Conservation (phyloP, 805 yeast genomes). For the Saturnispora bothae region DNA sequence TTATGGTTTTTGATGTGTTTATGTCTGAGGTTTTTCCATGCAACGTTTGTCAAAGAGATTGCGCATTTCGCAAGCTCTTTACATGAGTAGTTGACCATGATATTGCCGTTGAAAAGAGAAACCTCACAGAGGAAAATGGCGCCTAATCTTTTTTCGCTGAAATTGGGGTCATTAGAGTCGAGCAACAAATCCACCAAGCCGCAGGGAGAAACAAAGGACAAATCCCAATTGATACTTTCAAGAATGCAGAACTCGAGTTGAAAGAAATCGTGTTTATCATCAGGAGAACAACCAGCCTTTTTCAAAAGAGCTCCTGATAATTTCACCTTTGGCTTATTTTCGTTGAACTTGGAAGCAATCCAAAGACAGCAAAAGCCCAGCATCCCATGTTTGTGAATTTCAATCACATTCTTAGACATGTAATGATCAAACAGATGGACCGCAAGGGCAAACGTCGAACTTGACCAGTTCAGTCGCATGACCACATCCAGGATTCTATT, state of each 20-base stretch:
- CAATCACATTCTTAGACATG: constrained; percentile 26
- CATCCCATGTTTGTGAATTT: constrained; percentile 28
- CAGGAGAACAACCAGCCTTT: constrained; percentile 23
- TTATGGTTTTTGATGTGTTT: constrained; percentile 23
- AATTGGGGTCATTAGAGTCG: constrained; percentile 22
- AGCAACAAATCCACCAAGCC: constrained; percentile 49
- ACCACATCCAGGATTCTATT: constrained; percentile 25
- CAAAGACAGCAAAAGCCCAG: constrained; percentile 36
- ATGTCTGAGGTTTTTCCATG: constrained; percentile 33
- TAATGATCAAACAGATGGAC: constrained; percentile 31
- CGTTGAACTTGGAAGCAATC: constrained; percentile 36
- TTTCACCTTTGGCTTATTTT: constrained; percentile 44
- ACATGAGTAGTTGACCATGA: constrained; percentile 40
- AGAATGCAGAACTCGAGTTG: constrained; percentile 63
- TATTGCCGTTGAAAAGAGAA: constrained; percentile 49
- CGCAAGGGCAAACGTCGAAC: constrained; percentile 29
- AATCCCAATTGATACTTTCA: constrained; percentile 53
- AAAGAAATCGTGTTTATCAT: constrained; percentile 28
- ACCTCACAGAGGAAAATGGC: constrained; percentile 57
- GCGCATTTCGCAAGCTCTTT: constrained; percentile 44
- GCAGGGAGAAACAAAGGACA: constrained; percentile 54
- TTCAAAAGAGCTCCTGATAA: constrained; percentile 22
- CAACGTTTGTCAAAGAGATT: constrained; percentile 34
- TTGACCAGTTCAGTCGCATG: constrained; percentile 22
- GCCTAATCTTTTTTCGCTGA: constrained; percentile 42